Percentiles rank a stretch among this genome's conserved stretches.
These are phyloP conservation scores for Inosperma sp. DNA, from an alignment of 768 basidiomycete species.

Conservation along the genomic window DNA sequence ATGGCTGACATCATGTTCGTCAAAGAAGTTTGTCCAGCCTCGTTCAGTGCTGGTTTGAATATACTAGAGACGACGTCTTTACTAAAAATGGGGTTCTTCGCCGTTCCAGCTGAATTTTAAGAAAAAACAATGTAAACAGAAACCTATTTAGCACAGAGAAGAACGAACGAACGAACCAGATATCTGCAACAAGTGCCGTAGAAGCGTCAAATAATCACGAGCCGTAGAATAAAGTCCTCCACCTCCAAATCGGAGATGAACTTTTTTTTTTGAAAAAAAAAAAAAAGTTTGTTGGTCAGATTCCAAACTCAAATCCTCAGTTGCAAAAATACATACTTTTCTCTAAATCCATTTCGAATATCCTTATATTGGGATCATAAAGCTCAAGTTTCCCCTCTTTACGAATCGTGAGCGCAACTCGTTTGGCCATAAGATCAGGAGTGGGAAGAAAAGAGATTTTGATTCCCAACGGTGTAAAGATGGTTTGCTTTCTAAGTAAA, in stretches of 20 bases:
- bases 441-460: constrained; percentile 7
- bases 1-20: background rate
- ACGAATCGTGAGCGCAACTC: background rate
- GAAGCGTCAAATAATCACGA: constrained; percentile 3
- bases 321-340: background rate
- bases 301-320: background rate
- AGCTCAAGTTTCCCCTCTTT: too few relatives aligned
- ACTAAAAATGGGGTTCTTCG: too few relatives aligned
- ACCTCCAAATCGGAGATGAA: too few relatives aligned
- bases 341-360: background rate
- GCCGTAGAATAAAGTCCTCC: constrained; percentile 3
- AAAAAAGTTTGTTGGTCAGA: background rate
- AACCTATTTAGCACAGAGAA: background rate
- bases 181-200: constrained; percentile 3
- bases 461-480: constrained; percentile 4
- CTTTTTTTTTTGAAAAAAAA: too few relatives aligned
- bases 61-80: background rate
- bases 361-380: too few relatives aligned
- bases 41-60: constrained; percentile 1
- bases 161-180: background rate
- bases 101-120: background rate
- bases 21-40: background rate
- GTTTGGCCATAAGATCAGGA: background rate
- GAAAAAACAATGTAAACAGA: background rate
- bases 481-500: background rate